phyloP scores from a whole-genome alignment of 257 asterid species.

The Penstemon newberryi region DNA sequence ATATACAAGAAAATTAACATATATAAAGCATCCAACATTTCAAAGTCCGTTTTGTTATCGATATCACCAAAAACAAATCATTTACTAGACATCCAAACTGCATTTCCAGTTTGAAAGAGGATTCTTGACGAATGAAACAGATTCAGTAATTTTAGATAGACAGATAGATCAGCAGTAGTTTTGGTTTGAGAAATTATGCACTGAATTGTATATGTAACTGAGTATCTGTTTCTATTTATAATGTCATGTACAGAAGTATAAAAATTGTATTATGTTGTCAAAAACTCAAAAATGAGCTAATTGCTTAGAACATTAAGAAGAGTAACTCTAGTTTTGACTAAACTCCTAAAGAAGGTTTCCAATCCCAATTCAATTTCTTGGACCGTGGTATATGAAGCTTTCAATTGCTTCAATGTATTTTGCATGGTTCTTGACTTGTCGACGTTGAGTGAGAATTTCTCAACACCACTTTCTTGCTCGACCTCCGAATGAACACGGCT shows the following conservation, averaged over 20 bases:
- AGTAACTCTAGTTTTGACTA: too few species aligned
- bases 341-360: too few species aligned
- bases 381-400: too few species aligned
- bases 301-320: background rate
- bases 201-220: background rate
- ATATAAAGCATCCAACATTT: too few species aligned
- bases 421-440: constrained; percentile 1
- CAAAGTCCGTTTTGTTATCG: too few species aligned
- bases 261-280: background rate
- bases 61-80: too few species aligned
- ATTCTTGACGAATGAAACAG: too few species aligned
- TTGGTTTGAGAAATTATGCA: background rate
- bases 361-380: too few species aligned
- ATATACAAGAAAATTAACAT: too few species aligned
- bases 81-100: too few species aligned
- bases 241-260: constrained; percentile 12
- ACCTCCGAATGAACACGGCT: background rate
- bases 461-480: constrained; percentile 10
- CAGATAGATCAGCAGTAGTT: background rate
- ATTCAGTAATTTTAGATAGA: background rate
- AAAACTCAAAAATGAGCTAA: constrained; percentile 7
- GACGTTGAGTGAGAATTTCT: constrained; percentile 4
- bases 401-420: constrained; percentile 15
- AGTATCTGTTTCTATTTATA: too few species aligned
- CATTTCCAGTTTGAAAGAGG: too few species aligned